phyloP scores from a whole-genome alignment of 257 asterid species.

The Penstemon eatonii region DNA sequence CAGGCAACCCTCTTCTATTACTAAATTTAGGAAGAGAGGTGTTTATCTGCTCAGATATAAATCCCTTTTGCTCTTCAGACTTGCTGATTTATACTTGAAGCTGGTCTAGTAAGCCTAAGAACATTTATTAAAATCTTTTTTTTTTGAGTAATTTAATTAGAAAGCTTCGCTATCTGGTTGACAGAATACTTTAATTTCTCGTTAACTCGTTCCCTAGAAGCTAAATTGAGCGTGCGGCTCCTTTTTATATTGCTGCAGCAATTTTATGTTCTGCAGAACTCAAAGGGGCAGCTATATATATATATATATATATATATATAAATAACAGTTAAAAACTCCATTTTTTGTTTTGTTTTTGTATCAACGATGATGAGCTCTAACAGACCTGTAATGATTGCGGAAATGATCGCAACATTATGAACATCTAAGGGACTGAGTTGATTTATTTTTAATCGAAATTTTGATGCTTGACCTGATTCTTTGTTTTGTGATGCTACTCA shows the following conservation, averaged over 20 bases:
- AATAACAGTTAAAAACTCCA: too few species aligned
- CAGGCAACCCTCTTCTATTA: conserved; percentile 65
- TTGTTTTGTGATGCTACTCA: neutral
- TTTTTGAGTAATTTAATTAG: neutral
- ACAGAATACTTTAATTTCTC: conserved; percentile 38
- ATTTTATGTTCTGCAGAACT: conserved; percentile 30
- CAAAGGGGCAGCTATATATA: conserved; percentile 40
- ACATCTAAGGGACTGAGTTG: conserved; percentile 88
- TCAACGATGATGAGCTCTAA: conserved; percentile 45
- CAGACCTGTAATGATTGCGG: conserved; percentile 83
- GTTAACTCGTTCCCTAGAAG: conserved; percentile 83
- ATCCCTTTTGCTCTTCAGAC: conserved; percentile 70
- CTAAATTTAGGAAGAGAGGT: conserved; percentile 45
- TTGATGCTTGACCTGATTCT: conserved; percentile 16
- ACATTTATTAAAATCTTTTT: conserved; percentile 24
- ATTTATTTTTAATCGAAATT: neutral
- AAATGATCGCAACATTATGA: conserved; percentile 58
- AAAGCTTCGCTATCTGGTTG: conserved; percentile 76
- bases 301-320: too few species aligned
- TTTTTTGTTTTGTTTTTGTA: neutral
- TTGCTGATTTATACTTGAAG: conserved; percentile 65
- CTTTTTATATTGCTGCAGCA: neutral
- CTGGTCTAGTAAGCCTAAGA: conserved; percentile 74
- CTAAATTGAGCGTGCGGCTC: conserved; percentile 50
- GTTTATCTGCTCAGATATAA: conserved; percentile 64